Percentiles rank a stretch among this genome's conserved stretches.
Conservation (phyloP, 164 flowering plant species). For the Amborella trichopoda region DNA sequence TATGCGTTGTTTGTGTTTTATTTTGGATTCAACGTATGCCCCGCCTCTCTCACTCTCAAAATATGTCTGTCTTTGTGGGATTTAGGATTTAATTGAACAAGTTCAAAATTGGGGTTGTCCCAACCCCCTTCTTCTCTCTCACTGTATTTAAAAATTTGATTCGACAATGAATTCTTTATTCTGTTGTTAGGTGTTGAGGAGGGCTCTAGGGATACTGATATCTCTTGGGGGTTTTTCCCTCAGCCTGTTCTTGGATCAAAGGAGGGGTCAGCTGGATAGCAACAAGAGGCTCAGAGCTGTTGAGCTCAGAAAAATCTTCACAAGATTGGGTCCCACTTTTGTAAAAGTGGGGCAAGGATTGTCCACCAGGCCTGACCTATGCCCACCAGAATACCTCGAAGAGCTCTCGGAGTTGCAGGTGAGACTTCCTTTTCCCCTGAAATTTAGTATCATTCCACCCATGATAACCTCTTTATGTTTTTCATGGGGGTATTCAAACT, state of each 20-base stretch:
- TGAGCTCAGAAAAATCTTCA: slow-evolving; percentile 45
- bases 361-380: slow-evolving; percentile 88
- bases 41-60: neutral
- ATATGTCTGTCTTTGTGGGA: neutral
- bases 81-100: too few relatives aligned
- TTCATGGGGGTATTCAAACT: neutral
- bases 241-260: slow-evolving; percentile 49
- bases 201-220: slow-evolving; percentile 47
- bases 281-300: slow-evolving; percentile 55
- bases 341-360: slow-evolving; percentile 94
- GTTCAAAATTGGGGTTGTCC: too few relatives aligned
- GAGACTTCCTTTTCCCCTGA: neutral
- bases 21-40: neutral
- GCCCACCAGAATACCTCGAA: slow-evolving; percentile 92
- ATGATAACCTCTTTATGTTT: neutral
- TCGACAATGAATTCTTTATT: neutral
- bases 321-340: slow-evolving; percentile 86
- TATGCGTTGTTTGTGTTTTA: neutral
- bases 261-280: slow-evolving; percentile 39
- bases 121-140: neutral
- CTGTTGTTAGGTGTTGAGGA: slow-evolving; percentile 32
- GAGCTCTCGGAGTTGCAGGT: slow-evolving; percentile 92
- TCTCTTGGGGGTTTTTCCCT: slow-evolving; percentile 63
- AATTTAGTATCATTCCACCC: neutral
- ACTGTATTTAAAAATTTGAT: neutral